These are phyloP conservation scores for Xylariaceae sp. DNA, from an alignment of 2,329 filamentous ascomycete genomes.

Conservation along the genomic window DNA sequence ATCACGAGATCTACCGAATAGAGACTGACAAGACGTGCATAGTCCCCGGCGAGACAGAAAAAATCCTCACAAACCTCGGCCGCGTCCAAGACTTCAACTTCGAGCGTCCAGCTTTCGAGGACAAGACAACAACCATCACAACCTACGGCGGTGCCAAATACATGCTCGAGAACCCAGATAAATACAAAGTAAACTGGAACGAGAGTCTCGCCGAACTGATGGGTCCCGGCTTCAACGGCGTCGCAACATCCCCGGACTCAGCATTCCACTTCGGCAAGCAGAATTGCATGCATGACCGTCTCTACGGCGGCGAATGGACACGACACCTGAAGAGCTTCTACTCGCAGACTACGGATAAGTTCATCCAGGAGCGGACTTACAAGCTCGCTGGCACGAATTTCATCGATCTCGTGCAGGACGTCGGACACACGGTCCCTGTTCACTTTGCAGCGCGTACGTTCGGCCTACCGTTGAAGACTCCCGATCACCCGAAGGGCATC, in stretches of 20 bases:
- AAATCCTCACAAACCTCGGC: conserved; percentile 62
- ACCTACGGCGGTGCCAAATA: conserved; percentile 58
- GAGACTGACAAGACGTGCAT: conserved; percentile 24
- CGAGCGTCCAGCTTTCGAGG: conserved; percentile 50
- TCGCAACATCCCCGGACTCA: conserved; percentile 46
- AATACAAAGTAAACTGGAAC: conserved; percentile 62
- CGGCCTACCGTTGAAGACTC: conserved; percentile 61
- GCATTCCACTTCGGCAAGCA: conserved; percentile 45
- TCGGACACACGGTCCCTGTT: conserved; percentile 62
- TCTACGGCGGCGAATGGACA: conserved; percentile 50
- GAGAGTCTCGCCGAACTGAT: conserved; percentile 59
- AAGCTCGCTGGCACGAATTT: conserved; percentile 56
- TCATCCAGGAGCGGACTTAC: conserved; percentile 62
- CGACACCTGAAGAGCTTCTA: conserved; percentile 47
- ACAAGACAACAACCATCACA: conserved; percentile 49
- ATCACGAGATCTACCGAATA: fast-evolving
- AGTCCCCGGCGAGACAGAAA: conserved; percentile 65
- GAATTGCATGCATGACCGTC: conserved; percentile 49
- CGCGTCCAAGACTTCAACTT: conserved; percentile 67
- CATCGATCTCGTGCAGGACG: conserved; percentile 65
- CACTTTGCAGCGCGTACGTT: conserved; percentile 60
- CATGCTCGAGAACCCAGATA: conserved; percentile 54
- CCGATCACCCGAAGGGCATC: conserved; percentile 50
- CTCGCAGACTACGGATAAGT: conserved; percentile 51
- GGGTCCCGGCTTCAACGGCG: conserved; percentile 37